Base-by-base conservation (phyloP, 148 eudicot species). In the Rhododendron simsii region DNA sequence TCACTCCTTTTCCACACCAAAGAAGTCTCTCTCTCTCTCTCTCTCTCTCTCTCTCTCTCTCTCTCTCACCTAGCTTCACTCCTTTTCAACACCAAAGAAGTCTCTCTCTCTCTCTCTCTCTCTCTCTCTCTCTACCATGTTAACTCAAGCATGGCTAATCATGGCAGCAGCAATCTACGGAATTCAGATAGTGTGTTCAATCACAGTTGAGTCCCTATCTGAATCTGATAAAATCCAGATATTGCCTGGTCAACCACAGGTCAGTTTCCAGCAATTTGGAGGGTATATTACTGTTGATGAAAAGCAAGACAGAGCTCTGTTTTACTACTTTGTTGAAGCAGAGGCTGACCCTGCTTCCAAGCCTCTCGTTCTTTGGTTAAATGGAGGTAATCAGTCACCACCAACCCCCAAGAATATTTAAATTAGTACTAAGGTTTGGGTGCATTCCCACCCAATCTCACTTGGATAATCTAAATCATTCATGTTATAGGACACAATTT, bases 301-400 rank as follows among this genome's bases (percentile, higher is more conserved):
- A 75, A 69, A 78, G 26, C 73, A 87, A 26, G 69, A 88, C 71
- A 93, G 95, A 86, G 67, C 90, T 23, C 89, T 93, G 21, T 96
- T 94, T 84, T 94, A 96, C 90, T 96, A 93, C 87, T 92, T 93
- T 88, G 93, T 92, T 63, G 89, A 96, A 89, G 93, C 98, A 69
- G 87, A 96, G 86, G 85, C 86, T 2, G 86, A 83, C 26, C 91
- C 92, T 84, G 84, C 91, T 84, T 86, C 94, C 53, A 92, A 88
- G 77, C 96, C 96, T 67, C 96, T 96, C 82, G 96, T 91, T 87
- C 92, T 93, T 26, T 93, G 98, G 97, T 91, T 95, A 80, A 95
- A 92, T 91, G 97, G 97, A 94, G 98, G 98, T 95, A 51, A 3
- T 26, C n/a, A 78, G 28, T 44, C 63, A 45, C 83, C 57, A 30